phyloP scores from a whole-genome alignment of 176 grass and related monocot species.

The Carex littledalei region DNA sequence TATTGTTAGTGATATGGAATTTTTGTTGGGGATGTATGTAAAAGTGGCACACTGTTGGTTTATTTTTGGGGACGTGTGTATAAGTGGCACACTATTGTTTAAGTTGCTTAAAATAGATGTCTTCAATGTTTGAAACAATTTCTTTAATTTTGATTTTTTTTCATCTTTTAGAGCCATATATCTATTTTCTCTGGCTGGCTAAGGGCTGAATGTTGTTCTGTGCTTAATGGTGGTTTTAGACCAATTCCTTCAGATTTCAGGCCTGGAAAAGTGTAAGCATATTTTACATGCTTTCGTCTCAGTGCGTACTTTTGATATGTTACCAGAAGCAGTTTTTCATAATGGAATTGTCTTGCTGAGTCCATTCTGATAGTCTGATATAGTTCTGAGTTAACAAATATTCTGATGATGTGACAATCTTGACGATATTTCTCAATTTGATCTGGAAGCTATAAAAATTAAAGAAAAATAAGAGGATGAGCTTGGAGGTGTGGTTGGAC shows the following conservation, averaged over 20 bases:
- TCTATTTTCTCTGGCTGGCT: slow-evolving; percentile 81
- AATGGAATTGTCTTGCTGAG: neutral
- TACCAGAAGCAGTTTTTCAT: neutral
- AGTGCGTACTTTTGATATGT: neutral
- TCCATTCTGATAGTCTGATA: too few species aligned
- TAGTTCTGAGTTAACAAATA: neutral
- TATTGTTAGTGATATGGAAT: neutral
- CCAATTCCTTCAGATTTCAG: slow-evolving; percentile 60
- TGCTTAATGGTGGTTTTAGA: slow-evolving; percentile 42
- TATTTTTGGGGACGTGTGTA: neutral
- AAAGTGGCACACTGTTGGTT: neutral
- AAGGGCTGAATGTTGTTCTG: slow-evolving; percentile 66
- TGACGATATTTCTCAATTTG: neutral
- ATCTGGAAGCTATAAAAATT: too few species aligned
- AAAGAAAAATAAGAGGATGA: too few species aligned
- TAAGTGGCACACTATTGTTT: neutral
- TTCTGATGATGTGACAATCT: neutral
- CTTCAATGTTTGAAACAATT: neutral
- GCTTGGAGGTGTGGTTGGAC: neutral
- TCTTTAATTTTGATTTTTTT: neutral
- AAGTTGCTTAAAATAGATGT: neutral
- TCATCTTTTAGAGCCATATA: slow-evolving; percentile 46
- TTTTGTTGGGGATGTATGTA: neutral
- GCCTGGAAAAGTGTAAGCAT: slow-evolving; percentile 65
- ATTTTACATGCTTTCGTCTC: neutral